Evolutionary conservation across 2,329 filamentous ascomycete genomes (phyloP).

Genomic region (Cladosporium sp.): DNA sequence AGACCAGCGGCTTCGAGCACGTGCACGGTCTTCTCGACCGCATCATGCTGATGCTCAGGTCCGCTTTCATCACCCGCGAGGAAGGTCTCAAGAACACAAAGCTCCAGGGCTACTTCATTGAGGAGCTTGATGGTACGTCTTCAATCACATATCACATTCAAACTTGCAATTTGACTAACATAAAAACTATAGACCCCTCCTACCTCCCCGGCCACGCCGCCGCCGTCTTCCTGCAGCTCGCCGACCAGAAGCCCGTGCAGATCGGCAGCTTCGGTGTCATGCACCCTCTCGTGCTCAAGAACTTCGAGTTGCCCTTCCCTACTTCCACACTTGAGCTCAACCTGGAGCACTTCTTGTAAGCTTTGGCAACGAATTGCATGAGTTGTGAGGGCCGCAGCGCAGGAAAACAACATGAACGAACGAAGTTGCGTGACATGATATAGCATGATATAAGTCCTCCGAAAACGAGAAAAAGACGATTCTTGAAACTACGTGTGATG

Average conservation of each 20-base stretch:
- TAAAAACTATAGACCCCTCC: conserved; percentile 63
- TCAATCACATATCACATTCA: conserved; percentile 19
- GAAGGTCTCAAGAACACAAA: conserved; percentile 62
- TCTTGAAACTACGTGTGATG: not conserved
- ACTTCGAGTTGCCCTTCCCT: conserved; percentile 90
- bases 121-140: conserved; percentile 74
- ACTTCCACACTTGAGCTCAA: conserved; percentile 95
- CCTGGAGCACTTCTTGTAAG: conserved; percentile 89
- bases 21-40: conserved; percentile 94
- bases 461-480: not conserved
- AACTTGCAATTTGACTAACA: not conserved
- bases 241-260: conserved; percentile 66
- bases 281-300: conserved; percentile 89
- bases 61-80: conserved; percentile 74
- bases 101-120: conserved; percentile 77
- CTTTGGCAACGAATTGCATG: conserved; percentile 62
- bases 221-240: conserved; percentile 74
- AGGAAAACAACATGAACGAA: not conserved
- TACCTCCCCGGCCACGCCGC: conserved; percentile 92
- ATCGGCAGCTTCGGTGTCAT: conserved; percentile 93
- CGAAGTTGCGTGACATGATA: conserved; percentile 11
- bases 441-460: conserved; percentile 10
- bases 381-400: conserved; percentile 50
- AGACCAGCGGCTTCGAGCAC: conserved; percentile 90
- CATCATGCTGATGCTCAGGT: conserved; percentile 87